Base-by-base conservation (phyloP, 2,329 filamentous ascomycete genomes). In the Celoporthe dispersa region DNA sequence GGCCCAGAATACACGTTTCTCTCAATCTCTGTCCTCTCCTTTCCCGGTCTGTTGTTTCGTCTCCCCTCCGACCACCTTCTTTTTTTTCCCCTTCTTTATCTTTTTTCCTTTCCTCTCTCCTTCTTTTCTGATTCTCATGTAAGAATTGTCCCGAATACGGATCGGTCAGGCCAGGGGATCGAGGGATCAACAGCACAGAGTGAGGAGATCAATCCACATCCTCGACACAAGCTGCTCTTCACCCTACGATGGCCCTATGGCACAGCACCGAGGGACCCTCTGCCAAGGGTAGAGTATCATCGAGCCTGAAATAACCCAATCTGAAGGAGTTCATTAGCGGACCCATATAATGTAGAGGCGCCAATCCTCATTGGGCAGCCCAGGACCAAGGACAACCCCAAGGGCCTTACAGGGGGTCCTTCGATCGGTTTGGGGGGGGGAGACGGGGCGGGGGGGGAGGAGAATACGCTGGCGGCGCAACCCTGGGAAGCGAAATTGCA, bases 401-500 rank as follows among this genome's bases (percentile, higher is more conserved):
- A 48, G 63, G 11, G 16, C 44, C 44, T 48, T 48, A 48, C 44
- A 48, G 44, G 44, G 44, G 44, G 44, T 41, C 44, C 48, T 41
- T 6, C 48, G 37, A 33, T 53, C 63, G 22, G 25, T 33, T 37
- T 37, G 60, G 64, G 16, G 37, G 16, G 41, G 19, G 41, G 44
- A n/a, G 44, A 48, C n/a, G n/a, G n/a, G n/a, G n/a, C 48, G 51
- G 53, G 60, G 64, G 16, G 37, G 16, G 41, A 16, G 41, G 44
- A n/a, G 44, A 48, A 48, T 48, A 60, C 28, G 55, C 44, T 60
- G n/a, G 57, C 66, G 57, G 65, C 66, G 64, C 66, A 62, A 62
- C 66, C 66, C 41, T 62, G 55, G 66, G 66, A 67, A 67, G 66
- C 66, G 66, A 67, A 62, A 67, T 67, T 67, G 66, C 66, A 31